Evolutionary conservation across 163 green algal species (phyloP).

Genomic region (Scenedesmus sp.): DNA sequence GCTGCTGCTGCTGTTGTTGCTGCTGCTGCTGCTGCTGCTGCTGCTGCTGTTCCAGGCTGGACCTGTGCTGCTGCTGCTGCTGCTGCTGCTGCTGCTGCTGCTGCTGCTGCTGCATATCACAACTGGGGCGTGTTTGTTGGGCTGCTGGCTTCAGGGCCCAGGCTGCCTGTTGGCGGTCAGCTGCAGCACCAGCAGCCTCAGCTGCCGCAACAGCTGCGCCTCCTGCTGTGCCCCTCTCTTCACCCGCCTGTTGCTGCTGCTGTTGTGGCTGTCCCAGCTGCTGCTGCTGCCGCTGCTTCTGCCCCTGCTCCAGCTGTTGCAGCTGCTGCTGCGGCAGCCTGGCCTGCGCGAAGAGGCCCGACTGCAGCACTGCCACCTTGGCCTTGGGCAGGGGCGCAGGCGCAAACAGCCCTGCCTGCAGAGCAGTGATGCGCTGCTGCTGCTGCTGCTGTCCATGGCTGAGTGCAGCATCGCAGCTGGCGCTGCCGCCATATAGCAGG

Average conservation of each 20-base stretch:
- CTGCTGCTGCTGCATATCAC: neutral
- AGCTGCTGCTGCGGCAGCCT: neutral
- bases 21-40: neutral
- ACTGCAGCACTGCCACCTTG: neutral
- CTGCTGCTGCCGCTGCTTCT: neutral
- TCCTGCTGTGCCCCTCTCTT: neutral
- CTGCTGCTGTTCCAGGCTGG: neutral
- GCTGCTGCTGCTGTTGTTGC: neutral
- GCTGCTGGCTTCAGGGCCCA: neutral
- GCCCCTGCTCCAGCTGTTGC: neutral
- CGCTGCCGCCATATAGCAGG: neutral
- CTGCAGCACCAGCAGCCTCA: neutral
- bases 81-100: conserved; percentile 3
- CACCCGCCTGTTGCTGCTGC: neutral
- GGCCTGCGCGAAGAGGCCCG: neutral
- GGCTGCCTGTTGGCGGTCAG: neutral
- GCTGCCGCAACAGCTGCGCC: neutral
- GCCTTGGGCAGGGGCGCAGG: neutral
- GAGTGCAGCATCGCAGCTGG: neutral
- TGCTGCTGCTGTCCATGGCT: neutral
- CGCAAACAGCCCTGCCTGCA: conserved; percentile 6
- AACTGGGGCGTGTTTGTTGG: neutral
- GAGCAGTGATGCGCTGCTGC: neutral
- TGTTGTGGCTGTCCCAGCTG: neutral
- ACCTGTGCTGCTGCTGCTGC: conserved; percentile 9